phyloP scores from a whole-genome alignment of 1,284 basidiomycete species.

The Salmacisia buchloeana region DNA sequence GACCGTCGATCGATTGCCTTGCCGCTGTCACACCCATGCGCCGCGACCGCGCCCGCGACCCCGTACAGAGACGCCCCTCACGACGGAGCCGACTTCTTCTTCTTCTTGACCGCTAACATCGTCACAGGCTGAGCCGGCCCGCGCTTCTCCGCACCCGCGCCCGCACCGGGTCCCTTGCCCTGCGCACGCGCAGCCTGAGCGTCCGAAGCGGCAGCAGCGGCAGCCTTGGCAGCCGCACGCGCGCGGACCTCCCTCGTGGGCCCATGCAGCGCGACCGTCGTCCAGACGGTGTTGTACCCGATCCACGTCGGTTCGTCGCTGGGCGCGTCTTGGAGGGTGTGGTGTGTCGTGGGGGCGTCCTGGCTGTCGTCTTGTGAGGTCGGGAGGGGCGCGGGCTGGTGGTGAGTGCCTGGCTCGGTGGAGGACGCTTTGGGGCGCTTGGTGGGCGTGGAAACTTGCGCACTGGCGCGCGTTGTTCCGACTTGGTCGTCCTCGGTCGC shows the following conservation, averaged over 20 bases:
- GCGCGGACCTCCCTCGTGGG: background rate
- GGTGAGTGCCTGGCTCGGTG: too few species aligned
- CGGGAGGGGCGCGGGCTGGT: too few species aligned
- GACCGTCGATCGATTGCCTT: too few species aligned
- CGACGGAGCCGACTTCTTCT: background rate
- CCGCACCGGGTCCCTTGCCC: background rate
- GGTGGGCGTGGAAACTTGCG: too few species aligned
- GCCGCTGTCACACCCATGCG: too few species aligned
- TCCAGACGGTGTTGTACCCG: slow-evolving; percentile 2
- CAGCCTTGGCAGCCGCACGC: too few species aligned
- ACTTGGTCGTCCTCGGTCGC: too few species aligned
- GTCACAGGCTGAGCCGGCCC: background rate
- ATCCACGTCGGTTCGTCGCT: background rate
- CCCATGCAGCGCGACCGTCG: background rate
- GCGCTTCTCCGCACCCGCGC: background rate
- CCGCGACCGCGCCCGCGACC: too few species aligned
- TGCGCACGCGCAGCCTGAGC: background rate
- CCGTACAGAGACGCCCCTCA: too few species aligned
- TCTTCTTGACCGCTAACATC: slow-evolving; percentile 5
- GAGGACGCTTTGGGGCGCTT: too few species aligned
- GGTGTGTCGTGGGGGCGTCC: background rate
- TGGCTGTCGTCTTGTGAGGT: background rate
- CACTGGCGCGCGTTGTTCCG: too few species aligned
- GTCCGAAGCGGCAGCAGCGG: background rate
- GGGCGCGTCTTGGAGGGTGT: background rate